Conservation (phyloP, 352 stramenopile species). For the Elongisporangium undulatum region DNA sequence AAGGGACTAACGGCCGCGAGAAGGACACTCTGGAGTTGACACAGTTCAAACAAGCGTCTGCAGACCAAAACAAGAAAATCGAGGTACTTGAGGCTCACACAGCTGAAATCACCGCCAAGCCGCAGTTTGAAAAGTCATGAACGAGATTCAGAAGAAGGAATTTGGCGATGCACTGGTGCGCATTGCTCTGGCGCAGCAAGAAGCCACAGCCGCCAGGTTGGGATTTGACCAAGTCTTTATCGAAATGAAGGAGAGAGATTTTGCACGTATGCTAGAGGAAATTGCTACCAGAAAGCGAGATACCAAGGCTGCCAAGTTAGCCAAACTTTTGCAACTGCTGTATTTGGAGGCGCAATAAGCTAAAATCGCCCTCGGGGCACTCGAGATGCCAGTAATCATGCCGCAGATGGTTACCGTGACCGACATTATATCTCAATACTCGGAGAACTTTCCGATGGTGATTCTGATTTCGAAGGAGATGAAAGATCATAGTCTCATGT, state of each 20-base stretch:
- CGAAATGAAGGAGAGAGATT: constrained; percentile 2
- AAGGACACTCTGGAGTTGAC: too few species aligned
- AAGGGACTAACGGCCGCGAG: too few species aligned
- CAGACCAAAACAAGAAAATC: too few species aligned
- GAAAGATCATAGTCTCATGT: too few species aligned
- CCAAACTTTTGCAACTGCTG: neutral
- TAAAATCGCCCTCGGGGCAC: neutral
- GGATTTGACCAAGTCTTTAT: neutral
- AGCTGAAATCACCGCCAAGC: too few species aligned
- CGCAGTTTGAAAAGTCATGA: too few species aligned
- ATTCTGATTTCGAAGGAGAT: neutral
- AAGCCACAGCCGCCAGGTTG: neutral
- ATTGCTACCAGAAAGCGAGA: neutral
- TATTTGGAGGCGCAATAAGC: neutral
- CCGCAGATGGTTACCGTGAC: neutral
- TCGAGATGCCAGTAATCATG: neutral
- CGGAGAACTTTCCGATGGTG: neutral
- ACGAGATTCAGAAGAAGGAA: constrained; percentile 1
- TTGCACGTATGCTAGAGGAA: neutral
- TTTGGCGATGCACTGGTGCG: neutral
- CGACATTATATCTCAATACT: neutral
- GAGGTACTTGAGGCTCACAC: too few species aligned
- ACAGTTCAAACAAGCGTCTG: too few species aligned
- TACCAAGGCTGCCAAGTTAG: neutral
- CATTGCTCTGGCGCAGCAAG: neutral